Conservation (phyloP, 2,329 filamentous ascomycete genomes). For the Fusarium haematococcum region DNA sequence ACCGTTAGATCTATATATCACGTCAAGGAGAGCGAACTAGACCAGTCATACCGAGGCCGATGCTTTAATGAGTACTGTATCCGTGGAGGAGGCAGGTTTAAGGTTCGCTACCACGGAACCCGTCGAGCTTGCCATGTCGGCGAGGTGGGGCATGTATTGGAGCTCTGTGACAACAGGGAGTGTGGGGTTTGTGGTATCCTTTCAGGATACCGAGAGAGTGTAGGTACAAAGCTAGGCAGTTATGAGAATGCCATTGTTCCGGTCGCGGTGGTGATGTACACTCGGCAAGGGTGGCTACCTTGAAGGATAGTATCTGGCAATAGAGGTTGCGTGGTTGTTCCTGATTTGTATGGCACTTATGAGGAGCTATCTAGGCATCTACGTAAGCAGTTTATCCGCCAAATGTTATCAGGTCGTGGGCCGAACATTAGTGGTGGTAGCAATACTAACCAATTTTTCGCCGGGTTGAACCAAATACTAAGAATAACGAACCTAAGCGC, state of each 20-base stretch:
- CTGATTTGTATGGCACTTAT: accelerated
- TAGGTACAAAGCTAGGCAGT: not conserved
- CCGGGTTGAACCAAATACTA: no score
- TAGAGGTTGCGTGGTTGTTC: not conserved
- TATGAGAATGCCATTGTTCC: constrained; percentile 3
- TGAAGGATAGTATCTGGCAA: not conserved
- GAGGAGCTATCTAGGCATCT: accelerated
- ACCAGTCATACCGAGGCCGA: not conserved
- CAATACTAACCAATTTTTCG: no score
- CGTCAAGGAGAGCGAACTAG: not conserved
- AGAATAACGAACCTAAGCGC: no score
- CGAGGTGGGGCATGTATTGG: not conserved
- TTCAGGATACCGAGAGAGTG: not conserved
- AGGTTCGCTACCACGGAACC: constrained; percentile 1
- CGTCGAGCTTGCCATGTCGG: not conserved
- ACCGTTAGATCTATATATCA: not conserved
- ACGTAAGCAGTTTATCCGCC: no score
- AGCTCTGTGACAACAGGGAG: not conserved
- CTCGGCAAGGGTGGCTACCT: not conserved
- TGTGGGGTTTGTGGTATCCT: constrained; percentile 9
- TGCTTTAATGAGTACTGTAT: not conserved
- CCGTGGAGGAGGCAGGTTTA: not conserved
- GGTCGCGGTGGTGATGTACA: constrained; percentile 6
- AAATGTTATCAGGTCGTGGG: no score
- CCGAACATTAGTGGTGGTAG: no score